These are phyloP conservation scores for barley (Hordeum vulgare) DNA, from an alignment of 176 grass and related monocot genomes.

Conservation along the genomic window DNA sequence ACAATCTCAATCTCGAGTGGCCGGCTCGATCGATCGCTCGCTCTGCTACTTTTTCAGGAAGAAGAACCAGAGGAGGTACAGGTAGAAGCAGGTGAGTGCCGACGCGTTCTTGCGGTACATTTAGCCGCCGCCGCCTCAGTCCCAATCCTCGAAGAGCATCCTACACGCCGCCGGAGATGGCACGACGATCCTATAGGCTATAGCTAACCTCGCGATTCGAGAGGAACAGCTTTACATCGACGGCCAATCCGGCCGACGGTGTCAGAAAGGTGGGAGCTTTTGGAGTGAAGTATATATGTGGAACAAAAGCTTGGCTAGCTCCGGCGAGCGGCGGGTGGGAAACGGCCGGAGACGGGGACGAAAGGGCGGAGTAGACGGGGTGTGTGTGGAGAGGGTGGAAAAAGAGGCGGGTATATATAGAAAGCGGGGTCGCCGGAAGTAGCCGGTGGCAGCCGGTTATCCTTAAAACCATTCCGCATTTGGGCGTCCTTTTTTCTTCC, in stretches of 20 bases:
- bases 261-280: not conserved
- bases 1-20: not conserved
- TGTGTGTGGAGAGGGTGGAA: constrained; percentile 24
- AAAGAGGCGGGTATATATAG: constrained; percentile 48
- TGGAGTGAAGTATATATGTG: not conserved
- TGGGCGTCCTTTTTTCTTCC: constrained; percentile 4
- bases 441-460: constrained; percentile 52
- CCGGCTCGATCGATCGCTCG: not conserved
- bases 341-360: not conserved
- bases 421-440: constrained; percentile 16
- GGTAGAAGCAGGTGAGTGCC: constrained; percentile 88
- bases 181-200: not conserved
- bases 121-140: constrained; percentile 23
- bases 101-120: constrained; percentile 97
- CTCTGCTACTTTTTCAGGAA: constrained; percentile 51
- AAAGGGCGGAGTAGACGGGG: not conserved
- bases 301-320: not conserved
- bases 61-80: constrained; percentile 96
- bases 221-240: not conserved
- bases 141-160: constrained; percentile 30
- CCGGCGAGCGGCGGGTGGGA: not conserved
- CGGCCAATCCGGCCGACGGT: not conserved
- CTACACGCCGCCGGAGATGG: not conserved
- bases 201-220: constrained; percentile 4
- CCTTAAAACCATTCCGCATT: constrained; percentile 65